Evolutionary conservation across 2,329 filamentous ascomycete genomes (phyloP).

Genomic region (Pseudopithomyces maydicus): DNA sequence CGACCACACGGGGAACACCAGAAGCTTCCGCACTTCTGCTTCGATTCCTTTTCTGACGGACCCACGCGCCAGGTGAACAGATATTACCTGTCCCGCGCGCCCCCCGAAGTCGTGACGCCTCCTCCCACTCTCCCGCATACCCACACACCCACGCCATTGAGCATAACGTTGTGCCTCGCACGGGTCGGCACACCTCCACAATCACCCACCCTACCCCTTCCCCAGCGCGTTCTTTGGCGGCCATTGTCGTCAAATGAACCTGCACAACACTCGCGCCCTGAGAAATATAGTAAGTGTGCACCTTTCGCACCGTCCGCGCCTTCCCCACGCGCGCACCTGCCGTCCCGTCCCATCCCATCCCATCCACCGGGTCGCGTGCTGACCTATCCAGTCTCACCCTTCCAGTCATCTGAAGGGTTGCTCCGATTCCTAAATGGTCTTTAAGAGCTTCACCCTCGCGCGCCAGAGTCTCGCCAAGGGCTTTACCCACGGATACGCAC

Average conservation of each 20-base stretch:
- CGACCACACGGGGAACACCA: slow-evolving; percentile 9
- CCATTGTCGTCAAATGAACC: slow-evolving; percentile 97
- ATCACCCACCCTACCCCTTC: slow-evolving; percentile 32
- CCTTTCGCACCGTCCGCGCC: slow-evolving; percentile 1
- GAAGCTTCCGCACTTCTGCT: slow-evolving; percentile 17
- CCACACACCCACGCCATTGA: background rate
- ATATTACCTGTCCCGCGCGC: slow-evolving; percentile 34
- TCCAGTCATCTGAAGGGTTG: slow-evolving; percentile 63
- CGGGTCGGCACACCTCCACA: slow-evolving; percentile 18
- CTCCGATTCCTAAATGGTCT: slow-evolving; percentile 82
- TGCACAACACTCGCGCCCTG: slow-evolving; percentile 71
- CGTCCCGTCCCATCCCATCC: slow-evolving; percentile 22
- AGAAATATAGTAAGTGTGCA: slow-evolving; percentile 69
- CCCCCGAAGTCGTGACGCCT: slow-evolving; percentile 3
- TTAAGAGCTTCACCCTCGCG: slow-evolving; percentile 81
- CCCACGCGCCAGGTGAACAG: slow-evolving; percentile 17
- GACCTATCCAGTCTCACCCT: slow-evolving; percentile 51
- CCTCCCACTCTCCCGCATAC: slow-evolving; percentile 11
- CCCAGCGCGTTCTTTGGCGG: slow-evolving; percentile 88
- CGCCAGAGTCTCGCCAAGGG: slow-evolving; percentile 97
- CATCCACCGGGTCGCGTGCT: slow-evolving; percentile 15
- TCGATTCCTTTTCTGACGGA: slow-evolving; percentile 16
- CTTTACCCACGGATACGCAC: slow-evolving; percentile 96
- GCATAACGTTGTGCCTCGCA: slow-evolving; percentile 12
- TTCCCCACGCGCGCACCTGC: slow-evolving; percentile 18